These are phyloP conservation scores for Aspergillus eucalypticola DNA, from an alignment of 2,329 filamentous ascomycete species.

Conservation along the genomic window DNA sequence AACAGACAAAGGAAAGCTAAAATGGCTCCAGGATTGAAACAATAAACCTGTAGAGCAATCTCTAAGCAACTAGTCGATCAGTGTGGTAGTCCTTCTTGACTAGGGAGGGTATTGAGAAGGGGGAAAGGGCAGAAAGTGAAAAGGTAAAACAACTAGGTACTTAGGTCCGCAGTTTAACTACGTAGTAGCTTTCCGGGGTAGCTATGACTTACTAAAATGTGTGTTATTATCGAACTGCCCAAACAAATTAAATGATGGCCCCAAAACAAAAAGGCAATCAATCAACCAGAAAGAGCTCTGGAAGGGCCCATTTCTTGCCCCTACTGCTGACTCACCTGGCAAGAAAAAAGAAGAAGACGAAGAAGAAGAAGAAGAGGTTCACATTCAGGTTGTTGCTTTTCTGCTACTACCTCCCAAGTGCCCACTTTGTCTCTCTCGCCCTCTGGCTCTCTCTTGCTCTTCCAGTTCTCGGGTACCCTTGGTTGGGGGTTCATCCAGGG, in stretches of 20 bases:
- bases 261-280: too few species aligned
- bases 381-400: not conserved
- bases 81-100: not conserved
- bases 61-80: not conserved
- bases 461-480: not conserved
- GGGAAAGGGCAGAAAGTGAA: too few species aligned
- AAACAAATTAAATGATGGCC: too few species aligned
- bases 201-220: not conserved
- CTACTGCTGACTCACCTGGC: not conserved
- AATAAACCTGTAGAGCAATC: slow-evolving; percentile 10
- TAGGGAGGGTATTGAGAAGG: too few species aligned
- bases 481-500: not conserved
- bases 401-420: not conserved
- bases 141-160: too few species aligned
- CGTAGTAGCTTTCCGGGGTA: not conserved
- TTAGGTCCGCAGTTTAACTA: not conserved
- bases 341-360: not conserved
- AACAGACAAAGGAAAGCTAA: slow-evolving; percentile 37
- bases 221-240: too few species aligned
- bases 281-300: slow-evolving; percentile 4
- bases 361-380: not conserved
- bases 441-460: not conserved
- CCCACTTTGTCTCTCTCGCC: too few species aligned
- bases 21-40: slow-evolving; percentile 17
- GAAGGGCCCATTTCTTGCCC: slow-evolving; percentile 7